phyloP scores from a whole-genome alignment of 164 flowering plant genomes.

The Tetracentron sinense region DNA sequence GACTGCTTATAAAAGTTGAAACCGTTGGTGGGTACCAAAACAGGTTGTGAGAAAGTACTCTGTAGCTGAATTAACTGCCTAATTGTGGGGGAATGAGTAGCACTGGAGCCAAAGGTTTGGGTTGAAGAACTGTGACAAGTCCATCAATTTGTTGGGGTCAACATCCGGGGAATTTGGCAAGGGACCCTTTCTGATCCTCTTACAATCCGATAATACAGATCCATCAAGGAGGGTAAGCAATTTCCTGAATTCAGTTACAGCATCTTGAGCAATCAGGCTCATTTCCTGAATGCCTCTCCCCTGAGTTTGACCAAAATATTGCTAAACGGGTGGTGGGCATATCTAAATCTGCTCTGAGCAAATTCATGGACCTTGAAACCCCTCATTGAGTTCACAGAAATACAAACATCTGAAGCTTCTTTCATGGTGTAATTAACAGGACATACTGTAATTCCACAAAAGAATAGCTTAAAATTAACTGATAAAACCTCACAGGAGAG shows the following conservation, averaged over 20 bases:
- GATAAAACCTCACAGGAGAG: neutral
- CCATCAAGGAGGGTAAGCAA: slow-evolving; percentile 26
- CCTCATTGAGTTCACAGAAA: slow-evolving; percentile 19
- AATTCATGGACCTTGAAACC: slow-evolving; percentile 25
- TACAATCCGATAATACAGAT: slow-evolving; percentile 10
- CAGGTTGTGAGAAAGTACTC: neutral
- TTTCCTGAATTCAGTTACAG: slow-evolving; percentile 28
- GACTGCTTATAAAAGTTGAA: slow-evolving; percentile 2
- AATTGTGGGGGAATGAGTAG: neutral
- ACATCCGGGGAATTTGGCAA: slow-evolving; percentile 17
- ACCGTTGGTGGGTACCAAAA: slow-evolving; percentile 2
- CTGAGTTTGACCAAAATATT: slow-evolving; percentile 22
- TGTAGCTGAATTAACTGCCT: slow-evolving; percentile 2
- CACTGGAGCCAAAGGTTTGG: neutral
- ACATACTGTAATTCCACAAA: neutral
- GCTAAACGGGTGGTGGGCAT: slow-evolving; percentile 22
- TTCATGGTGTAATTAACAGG: slow-evolving; percentile 2
- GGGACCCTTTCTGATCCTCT: slow-evolving; percentile 36
- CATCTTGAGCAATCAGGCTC: slow-evolving; percentile 24
- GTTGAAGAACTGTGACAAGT: slow-evolving; percentile 1
- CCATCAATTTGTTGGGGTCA: slow-evolving; percentile 26
- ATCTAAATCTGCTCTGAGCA: slow-evolving; percentile 31
- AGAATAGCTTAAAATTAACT: neutral
- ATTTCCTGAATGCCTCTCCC: slow-evolving; percentile 24
- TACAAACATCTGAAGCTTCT: slow-evolving; percentile 16